Evolutionary conservation across 1,284 basidiomycete genomes (phyloP), one percentile per base, ranked within the genome.

Genomic region (Sphaerobolus stellatus): DNA sequence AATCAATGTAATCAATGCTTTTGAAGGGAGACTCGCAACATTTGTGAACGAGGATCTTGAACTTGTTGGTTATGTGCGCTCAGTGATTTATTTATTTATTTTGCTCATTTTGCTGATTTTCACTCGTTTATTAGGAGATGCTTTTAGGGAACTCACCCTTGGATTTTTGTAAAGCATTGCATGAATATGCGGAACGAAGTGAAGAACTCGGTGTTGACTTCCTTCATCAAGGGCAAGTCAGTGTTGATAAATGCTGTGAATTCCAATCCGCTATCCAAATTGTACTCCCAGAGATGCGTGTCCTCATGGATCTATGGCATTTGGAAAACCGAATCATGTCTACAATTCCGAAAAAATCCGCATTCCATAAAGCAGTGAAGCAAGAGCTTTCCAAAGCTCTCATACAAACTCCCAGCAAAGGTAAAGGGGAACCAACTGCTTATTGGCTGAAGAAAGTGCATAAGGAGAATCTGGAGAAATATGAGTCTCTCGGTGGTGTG

Each of bases 11-110:
- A 14, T 49, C 14, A 49, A 49, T 34, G 18, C 29, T 33, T 49
- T 49, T 49, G 48, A 22, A 34, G 48, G 48, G 16, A 30, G 48
- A n/a, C 5, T 49, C 13, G 11, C 34, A 11, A 49, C 48, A 5
- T 25, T n/a, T 20, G 48, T 49, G 5, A 49, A 49, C 34, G 48
- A 49, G 20, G 48, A 49, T 34, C 30, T 33, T 13, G 45, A 47
- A 27, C 45, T 47, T 9, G 45, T 47, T 8, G n/a, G 20, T 18
- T 27, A 25, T 18, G 45, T 47, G 27, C 18, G 22, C 7, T 20
- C n/a, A n/a, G n/a, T n/a, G n/a, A n/a, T n/a, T n/a, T n/a, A n/a
- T n/a, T n/a, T n/a, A n/a, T 7, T 18, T 18, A 5, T 16, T 16
- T 43, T 43, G 7, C 18, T 9, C n/a, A 18, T n/a, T 33, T 13